Base-by-base conservation (phyloP, 176 grass and related monocot species). In the Echinochloa phyllopogon region DNA sequence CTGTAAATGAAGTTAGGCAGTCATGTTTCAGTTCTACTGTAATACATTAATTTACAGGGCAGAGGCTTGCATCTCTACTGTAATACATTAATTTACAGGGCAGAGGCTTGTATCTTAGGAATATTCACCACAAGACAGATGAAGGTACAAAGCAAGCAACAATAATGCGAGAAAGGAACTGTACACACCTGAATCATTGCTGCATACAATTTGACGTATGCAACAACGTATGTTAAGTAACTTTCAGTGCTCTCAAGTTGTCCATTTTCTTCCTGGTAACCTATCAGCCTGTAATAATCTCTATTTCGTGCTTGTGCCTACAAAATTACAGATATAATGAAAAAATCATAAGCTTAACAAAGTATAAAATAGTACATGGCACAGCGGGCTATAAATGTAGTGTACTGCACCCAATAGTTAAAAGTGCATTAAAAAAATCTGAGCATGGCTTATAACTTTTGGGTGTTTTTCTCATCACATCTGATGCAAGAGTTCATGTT, bases 151-250 rank as follows among this genome's bases (percentile, higher is more conserved):
- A 9, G 16, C 3, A 76, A 57, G 8, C 9, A 70, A 69, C 21
- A 56, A 40, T 49, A 68, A 20, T 18, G 3, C 52, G 47, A 84
- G 60, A 29, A 62, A 29, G 86, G 45, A 60, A 71, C 53, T 79
- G 18, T 33, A 81, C 77, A 90, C 55, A 98, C 96, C 96, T 98
- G 93, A 87, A 95, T 83, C 78, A 98, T 86, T 61, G 91, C 96
- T 64, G 91, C 87, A 91, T 95, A 98, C 51, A 98, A 63, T 79
- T 98, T 94, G 57, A 98, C 49, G 8, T 98, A 98, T 67, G 93
- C 89, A 29, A 77, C 72, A 14, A 89, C 77, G 20, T 89, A 76
- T 55, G 85, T 90, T 65, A 98, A 64, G 77, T 95, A 95, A 68
- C 73, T 81, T 37, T 95, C 89, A 43, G 81, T 87, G 75, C 91